These are phyloP conservation scores for Penicillium polonicum DNA, from an alignment of 2,329 filamentous ascomycete species.

Conservation along the genomic window DNA sequence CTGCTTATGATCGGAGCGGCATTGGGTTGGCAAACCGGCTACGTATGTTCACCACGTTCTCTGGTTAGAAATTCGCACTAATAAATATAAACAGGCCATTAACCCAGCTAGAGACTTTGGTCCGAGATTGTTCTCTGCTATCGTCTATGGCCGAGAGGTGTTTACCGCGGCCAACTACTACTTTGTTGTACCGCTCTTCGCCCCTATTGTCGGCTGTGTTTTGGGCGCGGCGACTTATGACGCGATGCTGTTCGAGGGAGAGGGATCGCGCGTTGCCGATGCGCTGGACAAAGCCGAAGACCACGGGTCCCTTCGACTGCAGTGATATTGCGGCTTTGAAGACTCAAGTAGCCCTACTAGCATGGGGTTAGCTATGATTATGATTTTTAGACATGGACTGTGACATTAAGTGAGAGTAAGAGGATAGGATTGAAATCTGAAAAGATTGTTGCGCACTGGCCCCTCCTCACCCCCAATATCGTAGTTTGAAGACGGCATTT, in stretches of 20 bases:
- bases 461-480: no score
- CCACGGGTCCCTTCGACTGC: conserved; percentile 24
- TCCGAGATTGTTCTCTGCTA: conserved; percentile 31
- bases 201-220: conserved; percentile 30
- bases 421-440: not conserved
- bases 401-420: not conserved
- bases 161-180: conserved; percentile 31
- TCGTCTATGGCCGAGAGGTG: conserved; percentile 32
- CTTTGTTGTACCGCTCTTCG: conserved; percentile 31
- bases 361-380: not conserved
- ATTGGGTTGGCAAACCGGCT: conserved; percentile 36
- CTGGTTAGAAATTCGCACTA: not conserved
- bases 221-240: conserved; percentile 31
- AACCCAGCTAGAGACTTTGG: conserved; percentile 35
- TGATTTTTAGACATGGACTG: not conserved
- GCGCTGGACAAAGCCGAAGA: conserved; percentile 26
- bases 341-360: not conserved
- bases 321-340: conserved; percentile 8
- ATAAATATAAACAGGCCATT: conserved; percentile 23
- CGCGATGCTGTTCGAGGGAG: conserved; percentile 28
- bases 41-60: conserved; percentile 22
- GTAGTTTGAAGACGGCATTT: no score
- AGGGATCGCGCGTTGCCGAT: conserved; percentile 32
- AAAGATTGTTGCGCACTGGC: no score
- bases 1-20: conserved; percentile 31